These are phyloP conservation scores for Aspergillus pseudotamarii DNA, from an alignment of 2,329 filamentous ascomycete species.

Conservation along the genomic window DNA sequence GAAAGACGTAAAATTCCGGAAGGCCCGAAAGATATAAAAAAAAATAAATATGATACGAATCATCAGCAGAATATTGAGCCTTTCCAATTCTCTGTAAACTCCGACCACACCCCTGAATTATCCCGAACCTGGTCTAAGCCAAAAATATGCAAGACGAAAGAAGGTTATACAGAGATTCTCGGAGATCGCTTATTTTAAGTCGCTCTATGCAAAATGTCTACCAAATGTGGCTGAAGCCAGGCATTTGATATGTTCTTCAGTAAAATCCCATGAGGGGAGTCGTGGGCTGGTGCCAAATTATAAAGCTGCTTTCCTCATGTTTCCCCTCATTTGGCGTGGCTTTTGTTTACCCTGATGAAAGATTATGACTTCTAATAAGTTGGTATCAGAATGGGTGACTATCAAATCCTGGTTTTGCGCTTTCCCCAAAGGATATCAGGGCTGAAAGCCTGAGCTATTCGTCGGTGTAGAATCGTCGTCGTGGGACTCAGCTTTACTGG, in stretches of 20 bases:
- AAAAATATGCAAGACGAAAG: conserved; percentile 18
- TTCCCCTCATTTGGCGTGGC: conserved; percentile 11
- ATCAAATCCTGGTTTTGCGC: background rate
- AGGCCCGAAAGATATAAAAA: conserved; percentile 12
- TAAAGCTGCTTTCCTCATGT: conserved; percentile 15
- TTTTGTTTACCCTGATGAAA: conserved; percentile 4
- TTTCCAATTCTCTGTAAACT: conserved; percentile 7
- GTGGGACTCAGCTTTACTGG: conserved; percentile 35
- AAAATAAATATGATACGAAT: conserved; percentile 6
- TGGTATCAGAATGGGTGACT: conserved; percentile 1
- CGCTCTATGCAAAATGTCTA: conserved; percentile 27
- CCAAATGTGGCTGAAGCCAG: conserved; percentile 14
- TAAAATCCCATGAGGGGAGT: conserved; percentile 12
- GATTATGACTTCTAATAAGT: conserved; percentile 19
- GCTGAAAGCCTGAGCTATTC: conserved; percentile 22
- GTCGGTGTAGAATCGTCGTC: conserved; percentile 29
- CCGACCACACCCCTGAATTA: conserved; percentile 1
- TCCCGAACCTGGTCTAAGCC: conserved; percentile 22
- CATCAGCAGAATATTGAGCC: background rate
- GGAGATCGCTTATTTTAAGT: conserved; percentile 22
- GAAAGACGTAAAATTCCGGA: background rate
- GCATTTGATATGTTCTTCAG: conserved; percentile 18
- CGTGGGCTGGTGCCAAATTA: conserved; percentile 17
- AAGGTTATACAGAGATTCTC: conserved; percentile 13
- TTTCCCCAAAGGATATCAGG: conserved; percentile 11